Evolutionary conservation across 1,284 basidiomycete genomes (phyloP).

Genomic region (Hemileia vastatrix): DNA sequence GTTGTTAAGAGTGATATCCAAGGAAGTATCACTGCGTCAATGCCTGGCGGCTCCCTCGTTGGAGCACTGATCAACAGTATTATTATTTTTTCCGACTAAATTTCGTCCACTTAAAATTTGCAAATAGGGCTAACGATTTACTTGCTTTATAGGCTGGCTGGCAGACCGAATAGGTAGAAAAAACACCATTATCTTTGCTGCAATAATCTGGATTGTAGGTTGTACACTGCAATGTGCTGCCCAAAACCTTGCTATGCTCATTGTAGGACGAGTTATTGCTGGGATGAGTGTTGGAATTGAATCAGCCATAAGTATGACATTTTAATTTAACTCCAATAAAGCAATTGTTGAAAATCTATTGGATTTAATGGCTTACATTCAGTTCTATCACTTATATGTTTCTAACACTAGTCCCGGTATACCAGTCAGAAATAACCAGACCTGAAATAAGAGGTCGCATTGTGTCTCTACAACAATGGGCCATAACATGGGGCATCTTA

Average conservation of each 20-base stretch:
- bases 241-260: conserved; percentile 59
- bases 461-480: conserved; percentile 66
- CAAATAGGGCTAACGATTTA: too few species aligned
- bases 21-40: conserved; percentile 65
- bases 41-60: conserved; percentile 52
- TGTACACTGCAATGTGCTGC: conserved; percentile 60
- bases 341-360: too few species aligned
- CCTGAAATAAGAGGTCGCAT: conserved; percentile 63
- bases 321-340: too few species aligned
- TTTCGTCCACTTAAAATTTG: too few species aligned
- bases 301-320: too few species aligned
- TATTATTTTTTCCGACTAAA: conserved; percentile 42
- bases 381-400: conserved; percentile 64
- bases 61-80: conserved; percentile 29
- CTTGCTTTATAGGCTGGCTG: too few species aligned
- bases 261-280: conserved; percentile 57
- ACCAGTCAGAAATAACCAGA: conserved; percentile 57
- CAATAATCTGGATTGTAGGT: conserved; percentile 62
- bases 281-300: conserved; percentile 57
- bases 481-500: conserved; percentile 28
- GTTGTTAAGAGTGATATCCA: too few species aligned
- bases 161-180: conserved; percentile 60
- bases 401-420: too few species aligned
- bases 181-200: conserved; percentile 56
- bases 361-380: too few species aligned